Evolutionary conservation across 2,329 filamentous ascomycete genomes (phyloP), one percentile per base, ranked within the genome.

Genomic region (Leptographium flavum): DNA sequence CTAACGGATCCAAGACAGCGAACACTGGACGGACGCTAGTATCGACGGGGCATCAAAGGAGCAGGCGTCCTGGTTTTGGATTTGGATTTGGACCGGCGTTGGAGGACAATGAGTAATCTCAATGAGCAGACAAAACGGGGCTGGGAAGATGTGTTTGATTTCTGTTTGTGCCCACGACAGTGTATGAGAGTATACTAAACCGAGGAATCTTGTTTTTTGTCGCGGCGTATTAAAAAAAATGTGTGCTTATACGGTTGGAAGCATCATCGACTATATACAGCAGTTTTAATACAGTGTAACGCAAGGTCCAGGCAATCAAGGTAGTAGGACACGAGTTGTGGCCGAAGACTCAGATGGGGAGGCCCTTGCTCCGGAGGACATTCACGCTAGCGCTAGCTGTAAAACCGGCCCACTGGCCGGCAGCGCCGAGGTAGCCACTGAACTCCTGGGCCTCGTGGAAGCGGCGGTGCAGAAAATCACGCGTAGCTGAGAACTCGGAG

Each of bases 341-440:
- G 19, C 15, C 1, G 15, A 11, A 27, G 4, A 17, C 15, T 33
- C 21, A 93, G 60, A 96, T 78, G 58, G 82, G 80, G 52, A 87
- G 68, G 1, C 90, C 90, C 66, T 88, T 94, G 62, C 87, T 95
- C 64, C 88, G 75, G 53, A 94, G 65, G 43, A 94, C 71, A 57
- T 94, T 94, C 46, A 95, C 63, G 15, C 80, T 73, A 6, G 84
- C 84, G 45, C 75, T 76, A 3, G 79, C 79, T 40, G 86, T 86
- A 61, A 93, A 95, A 6, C 82, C 79, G n/a, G 82, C 62, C 81
- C 86, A 96, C 58, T 87, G 73, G 38, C 78, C 73, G 19, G 88
- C 61, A 15, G 76, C 75, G 13, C 75, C 70, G 21, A 85, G 56
- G 11, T 78, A 71, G 21, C 71, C 69, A 4, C 81, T 79, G 4